phyloP scores from a whole-genome alignment of 768 basidiomycete genomes.

The Hydnomerulius pinastri region DNA sequence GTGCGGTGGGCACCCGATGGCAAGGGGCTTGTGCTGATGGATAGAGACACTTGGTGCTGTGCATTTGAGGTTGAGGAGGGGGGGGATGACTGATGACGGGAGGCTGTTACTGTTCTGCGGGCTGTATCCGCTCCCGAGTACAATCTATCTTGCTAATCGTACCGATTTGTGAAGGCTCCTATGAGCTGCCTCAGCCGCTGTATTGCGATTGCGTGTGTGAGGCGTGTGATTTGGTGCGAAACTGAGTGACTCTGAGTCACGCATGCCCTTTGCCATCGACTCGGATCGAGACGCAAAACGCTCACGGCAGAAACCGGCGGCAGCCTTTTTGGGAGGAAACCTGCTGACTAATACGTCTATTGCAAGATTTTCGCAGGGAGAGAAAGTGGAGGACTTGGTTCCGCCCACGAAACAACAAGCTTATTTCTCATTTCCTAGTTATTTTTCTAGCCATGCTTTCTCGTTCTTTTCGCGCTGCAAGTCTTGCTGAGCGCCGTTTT shows the following conservation, averaged over 20 bases:
- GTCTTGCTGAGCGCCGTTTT: constrained; percentile 44
- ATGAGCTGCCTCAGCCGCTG: too few species aligned
- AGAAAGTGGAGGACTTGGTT: not conserved
- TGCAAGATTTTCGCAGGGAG: not conserved
- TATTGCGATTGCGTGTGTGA: too few species aligned
- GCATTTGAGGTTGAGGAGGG: constrained; percentile 75
- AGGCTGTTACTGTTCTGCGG: not conserved
- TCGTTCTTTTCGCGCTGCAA: constrained; percentile 58
- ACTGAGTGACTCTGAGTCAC: too few species aligned
- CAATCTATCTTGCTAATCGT: too few species aligned
- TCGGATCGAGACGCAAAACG: too few species aligned
- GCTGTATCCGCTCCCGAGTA: too few species aligned
- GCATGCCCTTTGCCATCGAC: too few species aligned
- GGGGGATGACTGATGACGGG: constrained; percentile 5
- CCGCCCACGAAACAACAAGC: not conserved
- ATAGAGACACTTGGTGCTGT: constrained; percentile 82
- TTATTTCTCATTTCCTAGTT: not conserved
- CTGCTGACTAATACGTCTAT: constrained; percentile 5
- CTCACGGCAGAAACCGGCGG: constrained; percentile 2
- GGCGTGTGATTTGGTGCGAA: too few species aligned
- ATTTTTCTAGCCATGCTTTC: constrained; percentile 50
- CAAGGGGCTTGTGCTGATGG: constrained; percentile 72
- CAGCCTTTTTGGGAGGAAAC: too few species aligned
- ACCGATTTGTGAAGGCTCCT: too few species aligned
- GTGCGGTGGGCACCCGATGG: constrained; percentile 86